phyloP scores from a whole-genome alignment of 768 basidiomycete species.

The Podaxis sp. region DNA sequence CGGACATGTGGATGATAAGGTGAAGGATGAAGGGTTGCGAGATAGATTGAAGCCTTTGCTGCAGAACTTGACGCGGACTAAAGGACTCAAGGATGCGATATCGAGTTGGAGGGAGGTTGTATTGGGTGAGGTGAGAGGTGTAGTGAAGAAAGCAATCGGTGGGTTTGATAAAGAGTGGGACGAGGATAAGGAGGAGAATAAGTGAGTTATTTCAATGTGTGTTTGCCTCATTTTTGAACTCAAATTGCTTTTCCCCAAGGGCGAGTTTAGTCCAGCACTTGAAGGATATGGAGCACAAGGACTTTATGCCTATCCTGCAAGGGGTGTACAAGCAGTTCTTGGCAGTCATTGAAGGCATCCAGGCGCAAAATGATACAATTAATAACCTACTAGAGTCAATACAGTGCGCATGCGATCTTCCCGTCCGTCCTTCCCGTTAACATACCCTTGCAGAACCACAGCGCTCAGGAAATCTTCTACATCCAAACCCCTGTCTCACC shows the following conservation, averaged over 20 bases:
- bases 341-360: conserved; percentile 66
- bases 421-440: not conserved
- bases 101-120: conserved; percentile 71
- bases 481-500: conserved; percentile 37
- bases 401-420: conserved; percentile 23
- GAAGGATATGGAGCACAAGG: conserved; percentile 63
- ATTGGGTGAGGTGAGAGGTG: conserved; percentile 54
- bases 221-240: not conserved
- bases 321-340: conserved; percentile 62
- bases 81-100: conserved; percentile 66
- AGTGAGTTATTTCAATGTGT: conserved; percentile 8
- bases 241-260: conserved; percentile 24
- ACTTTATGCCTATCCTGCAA: conserved; percentile 65
- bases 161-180: conserved; percentile 55
- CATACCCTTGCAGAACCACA: not conserved
- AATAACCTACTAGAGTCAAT: conserved; percentile 55
- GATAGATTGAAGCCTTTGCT: conserved; percentile 73
- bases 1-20: conserved; percentile 13
- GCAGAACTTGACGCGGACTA: conserved; percentile 74
- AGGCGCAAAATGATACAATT: conserved; percentile 58
- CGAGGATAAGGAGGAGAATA: conserved; percentile 23
- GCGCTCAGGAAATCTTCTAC: conserved; percentile 30
- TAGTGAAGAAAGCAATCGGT: conserved; percentile 58
- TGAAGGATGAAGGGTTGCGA: conserved; percentile 43
- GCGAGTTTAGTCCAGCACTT: conserved; percentile 54